A percentile compares a stretch with the other conserved stretches of the same genome.
Conservation (phyloP, 768 basidiomycete genomes). For the Ramaria sp. region DNA sequence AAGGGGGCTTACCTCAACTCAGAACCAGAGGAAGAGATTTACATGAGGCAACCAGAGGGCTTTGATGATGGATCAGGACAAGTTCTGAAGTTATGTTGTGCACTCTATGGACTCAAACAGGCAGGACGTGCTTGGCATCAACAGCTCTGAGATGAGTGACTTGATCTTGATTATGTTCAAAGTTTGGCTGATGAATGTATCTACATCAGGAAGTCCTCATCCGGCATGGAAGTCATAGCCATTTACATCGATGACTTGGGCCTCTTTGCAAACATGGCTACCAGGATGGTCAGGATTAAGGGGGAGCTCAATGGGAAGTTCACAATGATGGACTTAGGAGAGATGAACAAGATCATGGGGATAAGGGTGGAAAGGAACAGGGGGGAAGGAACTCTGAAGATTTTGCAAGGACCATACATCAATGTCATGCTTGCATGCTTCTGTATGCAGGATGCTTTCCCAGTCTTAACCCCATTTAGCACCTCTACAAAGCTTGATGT, state of each 20-base stretch:
- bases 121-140: constrained; percentile 21
- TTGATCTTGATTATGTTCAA: constrained; percentile 13
- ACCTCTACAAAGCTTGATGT: background rate
- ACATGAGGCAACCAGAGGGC: constrained; percentile 20
- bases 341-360: constrained; percentile 23
- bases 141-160: constrained; percentile 16
- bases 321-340: constrained; percentile 25
- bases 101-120: constrained; percentile 24
- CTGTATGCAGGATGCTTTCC: background rate
- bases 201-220: constrained; percentile 9
- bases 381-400: constrained; percentile 5
- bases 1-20: constrained; percentile 22
- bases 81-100: constrained; percentile 15
- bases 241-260: constrained; percentile 23
- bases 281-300: constrained; percentile 6
- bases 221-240: constrained; percentile 13
- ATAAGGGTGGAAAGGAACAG: constrained; percentile 22
- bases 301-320: constrained; percentile 15
- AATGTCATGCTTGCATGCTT: constrained; percentile 8
- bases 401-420: constrained; percentile 11
- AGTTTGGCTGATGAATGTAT: constrained; percentile 16
- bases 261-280: constrained; percentile 10
- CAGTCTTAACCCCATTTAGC: constrained; percentile 11
- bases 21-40: constrained; percentile 23
- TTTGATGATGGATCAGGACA: constrained; percentile 10